Percentiles rank a stretch among this genome's conserved stretches.
Conservation (phyloP, 805 yeast species). For the Candida chilensis region DNA sequence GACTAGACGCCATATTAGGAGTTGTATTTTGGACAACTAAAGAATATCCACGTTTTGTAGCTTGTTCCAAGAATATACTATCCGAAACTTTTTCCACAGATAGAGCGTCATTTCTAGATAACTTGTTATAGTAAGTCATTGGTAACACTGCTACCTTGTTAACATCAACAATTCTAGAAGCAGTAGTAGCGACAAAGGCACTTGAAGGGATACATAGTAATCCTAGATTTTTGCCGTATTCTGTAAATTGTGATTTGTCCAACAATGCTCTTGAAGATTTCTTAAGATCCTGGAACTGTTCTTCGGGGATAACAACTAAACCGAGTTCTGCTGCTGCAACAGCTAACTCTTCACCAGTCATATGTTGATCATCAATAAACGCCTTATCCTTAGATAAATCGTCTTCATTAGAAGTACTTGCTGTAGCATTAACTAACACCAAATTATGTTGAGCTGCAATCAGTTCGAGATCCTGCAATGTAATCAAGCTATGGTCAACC, state of each 20-base stretch:
- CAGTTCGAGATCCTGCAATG: no score
- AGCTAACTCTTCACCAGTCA: no score
- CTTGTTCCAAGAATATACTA: slow-evolving; percentile 33
- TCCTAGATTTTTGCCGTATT: slow-evolving; percentile 35
- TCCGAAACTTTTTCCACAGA: slow-evolving; percentile 35
- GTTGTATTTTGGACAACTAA: no score
- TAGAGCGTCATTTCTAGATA: slow-evolving; percentile 34
- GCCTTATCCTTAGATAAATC: no score
- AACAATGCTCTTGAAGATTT: slow-evolving; percentile 14
- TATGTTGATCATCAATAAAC: no score
- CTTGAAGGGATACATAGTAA: slow-evolving; percentile 46
- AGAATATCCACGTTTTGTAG: slow-evolving; percentile 47
- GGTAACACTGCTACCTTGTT: slow-evolving; percentile 57
- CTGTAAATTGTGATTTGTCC: slow-evolving; percentile 16
- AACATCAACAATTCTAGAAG: slow-evolving; percentile 43
- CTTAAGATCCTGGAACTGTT: slow-evolving; percentile 18
- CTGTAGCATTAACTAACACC: no score
- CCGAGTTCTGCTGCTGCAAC: slow-evolving; percentile 20
- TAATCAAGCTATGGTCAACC: no score
- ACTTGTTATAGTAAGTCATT: slow-evolving; percentile 49
- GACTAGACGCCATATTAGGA: no score
- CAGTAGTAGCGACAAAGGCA: slow-evolving; percentile 57
- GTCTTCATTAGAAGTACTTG: no score
- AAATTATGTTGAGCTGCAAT: no score
- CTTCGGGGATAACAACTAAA: slow-evolving; percentile 20